Conservation (phyloP, 495 filamentous ascomycete species). For the Penicillium dipodomyicola region DNA sequence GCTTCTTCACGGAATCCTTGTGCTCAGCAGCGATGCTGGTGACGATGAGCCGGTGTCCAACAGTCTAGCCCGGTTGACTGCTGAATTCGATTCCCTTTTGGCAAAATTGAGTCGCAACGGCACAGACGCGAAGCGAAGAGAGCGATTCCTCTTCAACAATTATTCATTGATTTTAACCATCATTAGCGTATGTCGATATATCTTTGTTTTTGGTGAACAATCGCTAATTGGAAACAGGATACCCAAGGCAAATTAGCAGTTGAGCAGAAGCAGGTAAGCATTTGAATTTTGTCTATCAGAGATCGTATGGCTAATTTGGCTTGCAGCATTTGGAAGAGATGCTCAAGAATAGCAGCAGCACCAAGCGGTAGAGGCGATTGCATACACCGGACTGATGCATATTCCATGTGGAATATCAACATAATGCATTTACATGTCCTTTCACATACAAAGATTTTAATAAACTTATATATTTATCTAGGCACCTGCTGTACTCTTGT, state of each 20-base stretch:
- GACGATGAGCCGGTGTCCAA: conserved; percentile 89
- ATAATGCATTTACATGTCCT: conserved; percentile 1
- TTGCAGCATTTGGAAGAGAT: conserved; percentile 46
- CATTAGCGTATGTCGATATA: conserved; percentile 56
- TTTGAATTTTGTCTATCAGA: background rate
- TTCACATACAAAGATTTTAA: background rate
- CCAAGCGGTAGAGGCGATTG: conserved; percentile 31
- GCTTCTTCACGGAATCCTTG: conserved; percentile 78
- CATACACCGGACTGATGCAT: conserved; percentile 16
- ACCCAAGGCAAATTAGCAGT: conserved; percentile 72
- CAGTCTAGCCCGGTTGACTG: conserved; percentile 70
- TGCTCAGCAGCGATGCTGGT: conserved; percentile 78
- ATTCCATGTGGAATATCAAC: conserved; percentile 6
- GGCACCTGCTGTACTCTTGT: background rate
- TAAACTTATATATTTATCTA: background rate
- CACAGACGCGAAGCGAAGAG: conserved; percentile 72
- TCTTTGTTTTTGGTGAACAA: background rate
- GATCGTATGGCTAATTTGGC: background rate
- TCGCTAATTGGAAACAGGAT: conserved; percentile 50
- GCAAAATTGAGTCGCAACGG: conserved; percentile 64
- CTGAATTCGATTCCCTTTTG: conserved; percentile 76
- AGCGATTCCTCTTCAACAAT: conserved; percentile 90
- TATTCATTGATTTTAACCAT: conserved; percentile 90
- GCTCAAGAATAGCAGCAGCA: conserved; percentile 42
- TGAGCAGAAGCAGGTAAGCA: conserved; percentile 61